phyloP scores from a whole-genome alignment of 2,329 filamentous ascomycete genomes.

The Talaromyces sp. region DNA sequence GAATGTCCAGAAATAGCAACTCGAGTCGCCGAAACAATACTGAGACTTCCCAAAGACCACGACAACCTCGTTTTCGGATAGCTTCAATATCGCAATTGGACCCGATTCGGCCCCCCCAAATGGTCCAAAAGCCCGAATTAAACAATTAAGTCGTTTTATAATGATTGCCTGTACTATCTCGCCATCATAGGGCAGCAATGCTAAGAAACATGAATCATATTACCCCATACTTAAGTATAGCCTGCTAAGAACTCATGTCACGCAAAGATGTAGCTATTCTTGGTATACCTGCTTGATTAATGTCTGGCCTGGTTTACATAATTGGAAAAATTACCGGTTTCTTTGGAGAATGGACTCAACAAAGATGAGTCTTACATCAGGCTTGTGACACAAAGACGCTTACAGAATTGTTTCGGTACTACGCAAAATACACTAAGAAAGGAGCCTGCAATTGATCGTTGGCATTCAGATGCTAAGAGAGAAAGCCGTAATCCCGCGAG shows the following conservation, averaged over 20 bases:
- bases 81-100: not conserved
- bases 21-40: not conserved
- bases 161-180: not conserved
- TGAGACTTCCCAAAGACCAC: not conserved
- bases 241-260: not conserved
- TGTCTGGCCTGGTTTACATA: not conserved
- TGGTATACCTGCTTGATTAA: not conserved
- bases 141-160: not conserved
- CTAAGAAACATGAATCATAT: not conserved
- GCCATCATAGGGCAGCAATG: not conserved
- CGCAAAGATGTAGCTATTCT: too few species aligned
- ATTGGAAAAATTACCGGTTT: not conserved
- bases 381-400: not conserved
- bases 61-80: not conserved
- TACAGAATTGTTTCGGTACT: not conserved
- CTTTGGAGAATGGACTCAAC: not conserved
- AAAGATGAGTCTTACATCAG: not conserved
- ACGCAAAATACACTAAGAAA: too few species aligned
- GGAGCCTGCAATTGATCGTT: too few species aligned
- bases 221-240: not conserved
- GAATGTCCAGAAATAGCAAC: not conserved
- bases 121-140: not conserved
- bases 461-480: too few species aligned
- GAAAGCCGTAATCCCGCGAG: too few species aligned
- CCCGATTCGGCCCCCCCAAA: not conserved